These are phyloP conservation scores for Botrytis aclada DNA, from an alignment of 2,329 filamentous ascomycete genomes.

Conservation along the genomic window DNA sequence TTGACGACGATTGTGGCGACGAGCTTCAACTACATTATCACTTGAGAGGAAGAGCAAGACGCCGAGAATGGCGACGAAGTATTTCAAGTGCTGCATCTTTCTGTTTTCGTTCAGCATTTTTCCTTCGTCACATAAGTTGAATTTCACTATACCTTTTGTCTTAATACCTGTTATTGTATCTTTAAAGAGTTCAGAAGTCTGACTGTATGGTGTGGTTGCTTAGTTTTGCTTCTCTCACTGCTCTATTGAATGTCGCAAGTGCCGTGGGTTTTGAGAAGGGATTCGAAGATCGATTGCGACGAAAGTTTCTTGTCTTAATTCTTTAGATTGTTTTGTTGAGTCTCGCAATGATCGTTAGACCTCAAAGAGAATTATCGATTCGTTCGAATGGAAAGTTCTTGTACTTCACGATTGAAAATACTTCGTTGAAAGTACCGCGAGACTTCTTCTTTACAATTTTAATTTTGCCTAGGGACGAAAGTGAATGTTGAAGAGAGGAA, in stretches of 20 bases:
- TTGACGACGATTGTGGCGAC: slow-evolving; percentile 5
- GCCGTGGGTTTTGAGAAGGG: not conserved
- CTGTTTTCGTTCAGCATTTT: not conserved
- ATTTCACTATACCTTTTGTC: not conserved
- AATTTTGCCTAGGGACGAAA: not conserved
- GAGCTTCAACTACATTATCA: slow-evolving; percentile 9
- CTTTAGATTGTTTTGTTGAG: not conserved
- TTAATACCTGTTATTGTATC: not conserved
- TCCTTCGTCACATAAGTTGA: not conserved
- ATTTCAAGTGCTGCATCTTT: slow-evolving; percentile 11
- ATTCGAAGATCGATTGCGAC: not conserved
- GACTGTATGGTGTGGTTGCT: not conserved
- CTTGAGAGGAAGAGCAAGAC: slow-evolving; percentile 10
- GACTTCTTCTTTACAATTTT: not conserved
- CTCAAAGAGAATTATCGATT: not conserved
- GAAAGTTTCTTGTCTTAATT: not conserved
- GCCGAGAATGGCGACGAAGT: not conserved
- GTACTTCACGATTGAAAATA: not conserved
- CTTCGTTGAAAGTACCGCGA: not conserved
- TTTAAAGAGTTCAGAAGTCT: not conserved
- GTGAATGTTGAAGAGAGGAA: not conserved
- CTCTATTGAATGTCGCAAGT: not conserved
- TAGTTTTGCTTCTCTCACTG: not conserved
- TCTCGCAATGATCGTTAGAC: not conserved
- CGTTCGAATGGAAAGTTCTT: not conserved